Base-by-base conservation (phyloP, 148 eudicot species). In the Amaranthus palmeri region DNA sequence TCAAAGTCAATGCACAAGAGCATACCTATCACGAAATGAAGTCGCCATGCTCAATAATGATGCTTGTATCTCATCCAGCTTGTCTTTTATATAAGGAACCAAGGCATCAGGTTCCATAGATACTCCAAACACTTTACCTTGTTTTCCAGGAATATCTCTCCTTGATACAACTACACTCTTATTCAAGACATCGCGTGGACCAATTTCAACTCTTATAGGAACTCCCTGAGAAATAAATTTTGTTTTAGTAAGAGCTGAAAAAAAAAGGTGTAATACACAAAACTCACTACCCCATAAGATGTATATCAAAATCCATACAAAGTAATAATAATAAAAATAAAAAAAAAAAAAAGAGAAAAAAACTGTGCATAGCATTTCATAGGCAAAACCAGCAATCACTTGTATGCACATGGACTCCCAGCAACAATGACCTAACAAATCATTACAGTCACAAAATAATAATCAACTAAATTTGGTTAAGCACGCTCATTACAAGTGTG, bases 131-230 rank as follows among this genome's bases (percentile, higher is more conserved):
- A 88, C 96, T 85, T 89, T 95, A 69, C 98, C 98, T 80, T 85
- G 88, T 78, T 95, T 95, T 55, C 97, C 98, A 80, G 98, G 97
- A 80, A 95, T 76, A 82, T 95, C 98, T 83, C 98, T 86, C 77
- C 98, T 88, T 70, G 97, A 91, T 79, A 95, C 78, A 74, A 95
- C 98, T 71, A 95, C 88, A 54, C 83, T 88, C 64, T 83, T 83
- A 81, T 88, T 95, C 62, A 86, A 81, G 71, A 95, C 98, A 80
- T 95, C 98, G 72, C 97, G 96, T 11, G 98, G 98, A 71, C 98
- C 98, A 82, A 95, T 87, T 82, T 95, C 98, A 75, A 95, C 88
- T 81, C 98, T 84, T 18, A 95, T 57, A 74, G 98, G 98, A 44
- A 91, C 97, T 53, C 98, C 98, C 98, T 91, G 79, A 7, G 68